Conservation (phyloP, 2,329 filamentous ascomycete species). For the Mycosphaerella sp. region DNA sequence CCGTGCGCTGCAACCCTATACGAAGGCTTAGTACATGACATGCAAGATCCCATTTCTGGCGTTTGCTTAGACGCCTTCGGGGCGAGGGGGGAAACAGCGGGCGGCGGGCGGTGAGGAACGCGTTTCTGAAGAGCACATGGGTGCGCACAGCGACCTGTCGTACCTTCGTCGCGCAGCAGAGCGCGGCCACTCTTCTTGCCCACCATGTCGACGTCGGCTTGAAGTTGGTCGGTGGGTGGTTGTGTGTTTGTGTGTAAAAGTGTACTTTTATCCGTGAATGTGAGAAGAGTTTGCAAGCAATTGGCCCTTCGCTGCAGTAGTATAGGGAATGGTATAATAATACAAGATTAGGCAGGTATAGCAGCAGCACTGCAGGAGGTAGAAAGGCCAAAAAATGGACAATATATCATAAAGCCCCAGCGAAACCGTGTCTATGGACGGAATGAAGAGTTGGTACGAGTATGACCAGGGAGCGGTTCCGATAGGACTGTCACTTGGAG, state of each 20-base stretch:
- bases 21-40: constrained; percentile 14
- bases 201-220: constrained; percentile 44
- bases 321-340: neutral
- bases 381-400: neutral
- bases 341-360: neutral
- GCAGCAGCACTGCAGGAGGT: neutral
- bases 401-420: neutral
- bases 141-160: constrained; percentile 13
- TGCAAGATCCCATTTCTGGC: constrained; percentile 20
- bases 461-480: too few species aligned
- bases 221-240: neutral
- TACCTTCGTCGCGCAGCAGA: constrained; percentile 55
- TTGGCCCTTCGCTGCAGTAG: neutral
- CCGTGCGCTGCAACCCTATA: constrained; percentile 84
- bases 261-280: too few species aligned
- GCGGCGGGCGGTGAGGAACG: constrained; percentile 13
- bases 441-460: too few species aligned
- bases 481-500: too few species aligned
- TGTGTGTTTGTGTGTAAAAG: too few species aligned
- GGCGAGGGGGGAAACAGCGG: neutral
- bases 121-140: neutral
- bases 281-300: neutral
- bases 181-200: constrained; percentile 60
- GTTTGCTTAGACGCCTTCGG: constrained; percentile 1
- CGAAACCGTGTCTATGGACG: too few species aligned